A percentile compares a stretch with the other conserved stretches of the same genome.
Conservation (phyloP, 441 rosid species). For the Capsella rubella region DNA sequence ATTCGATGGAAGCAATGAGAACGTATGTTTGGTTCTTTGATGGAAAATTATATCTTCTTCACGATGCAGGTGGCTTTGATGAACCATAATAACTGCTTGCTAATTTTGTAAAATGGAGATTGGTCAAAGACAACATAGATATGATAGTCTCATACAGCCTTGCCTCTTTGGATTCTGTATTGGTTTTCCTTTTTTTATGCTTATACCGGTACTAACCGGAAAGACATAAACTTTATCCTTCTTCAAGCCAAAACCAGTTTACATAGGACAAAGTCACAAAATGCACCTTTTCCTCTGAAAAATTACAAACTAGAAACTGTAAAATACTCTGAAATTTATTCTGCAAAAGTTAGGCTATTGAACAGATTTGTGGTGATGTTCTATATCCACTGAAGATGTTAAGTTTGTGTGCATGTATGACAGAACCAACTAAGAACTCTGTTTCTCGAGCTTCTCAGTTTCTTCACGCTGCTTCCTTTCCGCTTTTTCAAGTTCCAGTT, state of each 20-base stretch:
- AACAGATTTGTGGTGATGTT: slow-evolving; percentile 24
- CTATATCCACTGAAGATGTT: slow-evolving; percentile 33
- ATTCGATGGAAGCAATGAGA: slow-evolving; percentile 13
- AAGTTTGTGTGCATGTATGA: slow-evolving; percentile 18
- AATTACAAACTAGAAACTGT: not conserved
- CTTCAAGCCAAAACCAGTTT: slow-evolving; percentile 33
- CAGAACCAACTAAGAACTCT: slow-evolving; percentile 46
- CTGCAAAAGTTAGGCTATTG: slow-evolving; percentile 7
- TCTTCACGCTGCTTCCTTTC: slow-evolving; percentile 76
- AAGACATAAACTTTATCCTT: slow-evolving; percentile 21
- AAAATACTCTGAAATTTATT: slow-evolving; percentile 21
- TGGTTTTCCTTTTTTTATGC: no score
- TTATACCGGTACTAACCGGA: slow-evolving; percentile 34
- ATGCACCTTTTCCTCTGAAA: not conserved
- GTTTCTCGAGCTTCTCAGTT: slow-evolving; percentile 69
- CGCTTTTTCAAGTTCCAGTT: slow-evolving; percentile 72
- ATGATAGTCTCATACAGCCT: slow-evolving; percentile 35
- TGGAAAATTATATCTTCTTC: slow-evolving; percentile 30
- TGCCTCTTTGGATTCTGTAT: slow-evolving; percentile 22
- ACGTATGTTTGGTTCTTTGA: slow-evolving; percentile 3
- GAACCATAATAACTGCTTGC: slow-evolving; percentile 37
- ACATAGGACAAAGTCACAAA: not conserved
- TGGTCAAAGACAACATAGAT: slow-evolving; percentile 38
- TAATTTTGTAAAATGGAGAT: slow-evolving; percentile 33
- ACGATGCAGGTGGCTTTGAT: slow-evolving; percentile 20